These are phyloP conservation scores for Chrysanthemum lavandulifolium DNA, from an alignment of 129 eudicot species.

Conservation along the genomic window DNA sequence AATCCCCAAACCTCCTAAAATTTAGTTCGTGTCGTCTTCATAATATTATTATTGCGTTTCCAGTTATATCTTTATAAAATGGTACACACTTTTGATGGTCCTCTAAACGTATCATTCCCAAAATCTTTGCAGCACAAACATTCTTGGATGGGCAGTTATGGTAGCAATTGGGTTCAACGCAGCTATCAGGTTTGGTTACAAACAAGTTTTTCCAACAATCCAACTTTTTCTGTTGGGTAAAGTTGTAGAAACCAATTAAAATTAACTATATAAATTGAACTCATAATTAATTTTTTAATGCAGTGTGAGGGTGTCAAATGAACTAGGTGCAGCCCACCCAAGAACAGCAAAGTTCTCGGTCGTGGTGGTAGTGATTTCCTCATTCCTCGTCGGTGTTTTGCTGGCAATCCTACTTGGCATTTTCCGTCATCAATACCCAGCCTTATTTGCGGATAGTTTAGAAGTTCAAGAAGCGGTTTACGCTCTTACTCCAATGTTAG, in stretches of 20 bases:
- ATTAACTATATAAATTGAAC: background rate
- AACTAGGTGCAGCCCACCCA: background rate
- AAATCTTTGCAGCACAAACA: conserved; percentile 42
- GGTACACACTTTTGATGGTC: background rate
- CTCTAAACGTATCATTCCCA: background rate
- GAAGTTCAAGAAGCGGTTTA: too few relatives aligned
- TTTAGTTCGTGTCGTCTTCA: too few relatives aligned
- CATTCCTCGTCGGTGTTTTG: background rate
- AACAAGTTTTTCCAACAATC: background rate
- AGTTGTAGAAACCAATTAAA: background rate
- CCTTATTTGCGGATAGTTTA: too few relatives aligned
- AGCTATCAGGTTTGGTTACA: conserved; percentile 42
- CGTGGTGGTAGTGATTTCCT: background rate
- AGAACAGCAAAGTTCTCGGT: background rate
- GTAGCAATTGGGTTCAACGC: conserved; percentile 52
- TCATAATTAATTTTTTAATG: background rate
- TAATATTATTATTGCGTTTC: background rate
- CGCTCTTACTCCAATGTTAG: too few relatives aligned
- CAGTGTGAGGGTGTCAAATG: background rate
- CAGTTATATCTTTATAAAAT: background rate
- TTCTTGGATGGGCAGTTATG: conserved; percentile 55
- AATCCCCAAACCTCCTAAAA: too few relatives aligned
- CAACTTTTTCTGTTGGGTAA: background rate
- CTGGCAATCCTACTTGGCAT: too few relatives aligned
- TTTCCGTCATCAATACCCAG: too few relatives aligned